Evolutionary conservation across 768 basidiomycete genomes (phyloP).

Genomic region (Chalciporus chontae): DNA sequence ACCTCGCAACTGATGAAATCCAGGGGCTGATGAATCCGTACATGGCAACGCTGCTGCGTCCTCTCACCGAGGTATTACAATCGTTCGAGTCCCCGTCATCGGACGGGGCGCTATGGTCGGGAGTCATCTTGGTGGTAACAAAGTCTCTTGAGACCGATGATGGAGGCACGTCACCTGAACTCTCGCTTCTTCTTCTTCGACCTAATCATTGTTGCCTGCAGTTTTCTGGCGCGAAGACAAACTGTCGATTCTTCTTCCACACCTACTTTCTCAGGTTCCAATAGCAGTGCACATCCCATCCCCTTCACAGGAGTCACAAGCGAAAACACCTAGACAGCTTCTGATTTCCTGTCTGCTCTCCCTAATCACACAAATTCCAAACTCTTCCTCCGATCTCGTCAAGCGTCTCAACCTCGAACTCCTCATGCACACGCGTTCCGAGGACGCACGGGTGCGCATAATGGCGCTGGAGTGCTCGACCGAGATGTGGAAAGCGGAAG

Average conservation of each 20-base stretch:
- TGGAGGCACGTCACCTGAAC: constrained; percentile 49
- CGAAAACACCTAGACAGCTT: constrained; percentile 6
- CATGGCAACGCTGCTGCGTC: constrained; percentile 70
- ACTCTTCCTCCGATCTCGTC: constrained; percentile 40
- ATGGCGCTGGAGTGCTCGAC: constrained; percentile 66
- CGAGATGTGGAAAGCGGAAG: constrained; percentile 73
- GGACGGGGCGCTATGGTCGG: constrained; percentile 56
- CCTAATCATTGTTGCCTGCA: constrained; percentile 26
- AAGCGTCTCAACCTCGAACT: constrained; percentile 80
- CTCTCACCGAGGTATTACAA: constrained; percentile 62
- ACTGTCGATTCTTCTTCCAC: constrained; percentile 54
- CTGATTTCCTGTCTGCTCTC: constrained; percentile 19
- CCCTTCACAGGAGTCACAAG: neutral
- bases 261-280: constrained; percentile 64
- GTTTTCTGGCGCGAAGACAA: constrained; percentile 91
- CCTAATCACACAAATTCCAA: constrained; percentile 15
- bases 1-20: neutral
- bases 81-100: constrained; percentile 37
- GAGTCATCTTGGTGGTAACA: constrained; percentile 56
- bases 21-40: constrained; percentile 90
- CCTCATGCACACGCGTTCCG: constrained; percentile 87
- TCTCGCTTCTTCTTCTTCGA: neutral
- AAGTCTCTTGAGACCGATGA: constrained; percentile 79
- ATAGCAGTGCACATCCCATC: constrained; percentile 37
- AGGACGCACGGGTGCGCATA: constrained; percentile 65